These are phyloP conservation scores for Zygotorulaspora mrakii DNA, from an alignment of 1,139 yeast species.

Conservation along the genomic window DNA sequence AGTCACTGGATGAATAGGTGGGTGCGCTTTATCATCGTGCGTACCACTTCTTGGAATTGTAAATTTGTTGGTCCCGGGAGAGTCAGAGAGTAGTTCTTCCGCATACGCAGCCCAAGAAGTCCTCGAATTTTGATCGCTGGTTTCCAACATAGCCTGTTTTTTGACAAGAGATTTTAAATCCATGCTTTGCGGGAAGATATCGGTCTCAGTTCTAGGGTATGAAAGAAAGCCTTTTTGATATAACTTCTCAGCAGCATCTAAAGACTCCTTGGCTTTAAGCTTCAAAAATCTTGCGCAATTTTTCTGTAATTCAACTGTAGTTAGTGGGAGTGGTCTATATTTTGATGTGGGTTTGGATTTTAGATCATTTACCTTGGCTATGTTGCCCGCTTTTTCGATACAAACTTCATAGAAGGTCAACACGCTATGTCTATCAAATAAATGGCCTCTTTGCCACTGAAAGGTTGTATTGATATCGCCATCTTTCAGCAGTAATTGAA, in stretches of 20 bases:
- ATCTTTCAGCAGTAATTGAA: slow-evolving; percentile 49
- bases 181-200: slow-evolving; percentile 72
- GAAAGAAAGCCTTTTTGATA: slow-evolving; percentile 85
- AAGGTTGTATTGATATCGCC: slow-evolving; percentile 35
- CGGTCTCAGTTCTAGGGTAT: slow-evolving; percentile 98
- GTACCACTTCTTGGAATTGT: slow-evolving; percentile 70
- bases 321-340: slow-evolving; percentile 82
- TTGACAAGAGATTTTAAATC: slow-evolving; percentile 58
- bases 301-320: slow-evolving; percentile 93
- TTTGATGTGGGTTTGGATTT: slow-evolving; percentile 65
- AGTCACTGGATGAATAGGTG: slow-evolving; percentile 92
- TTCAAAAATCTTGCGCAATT: slow-evolving; percentile 72
- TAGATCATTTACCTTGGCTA: slow-evolving; percentile 52
- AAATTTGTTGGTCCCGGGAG: slow-evolving; percentile 37
- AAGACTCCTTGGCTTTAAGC: slow-evolving; percentile 75
- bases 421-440: slow-evolving; percentile 71
- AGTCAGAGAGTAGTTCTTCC: slow-evolving; percentile 31
- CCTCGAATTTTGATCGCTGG: slow-evolving; percentile 20
- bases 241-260: slow-evolving; percentile 80
- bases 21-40: slow-evolving; percentile 94
- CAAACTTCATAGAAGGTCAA: slow-evolving; percentile 65
- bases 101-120: slow-evolving; percentile 51
- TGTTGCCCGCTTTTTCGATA: slow-evolving; percentile 41
- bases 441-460: slow-evolving; percentile 64
- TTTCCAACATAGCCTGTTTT: slow-evolving; percentile 51